These are phyloP conservation scores for Fomitopsis pinicola DNA, from an alignment of 1,284 basidiomycete species.

Conservation along the genomic window DNA sequence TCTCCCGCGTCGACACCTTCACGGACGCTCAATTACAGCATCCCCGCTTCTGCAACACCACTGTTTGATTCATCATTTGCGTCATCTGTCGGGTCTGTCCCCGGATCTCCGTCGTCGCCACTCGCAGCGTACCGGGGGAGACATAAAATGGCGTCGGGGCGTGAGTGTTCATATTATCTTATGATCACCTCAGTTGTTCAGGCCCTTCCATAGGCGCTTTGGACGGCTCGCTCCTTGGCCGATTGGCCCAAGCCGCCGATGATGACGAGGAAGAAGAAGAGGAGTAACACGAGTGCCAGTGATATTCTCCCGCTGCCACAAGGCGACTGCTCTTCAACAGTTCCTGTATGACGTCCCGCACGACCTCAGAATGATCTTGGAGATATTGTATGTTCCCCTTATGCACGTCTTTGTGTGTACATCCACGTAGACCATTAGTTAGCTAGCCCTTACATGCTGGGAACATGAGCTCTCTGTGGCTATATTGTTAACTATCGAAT, in stretches of 20 bases:
- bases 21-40: constrained; percentile 24
- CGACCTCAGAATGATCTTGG: background rate
- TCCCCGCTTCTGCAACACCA: constrained; percentile 12
- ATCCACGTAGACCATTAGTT: background rate
- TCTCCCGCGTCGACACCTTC: constrained; percentile 52
- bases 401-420: background rate
- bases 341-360: background rate
- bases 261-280: constrained; percentile 17
- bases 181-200: background rate
- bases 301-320: too few species aligned
- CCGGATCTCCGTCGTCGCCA: constrained; percentile 16
- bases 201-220: constrained; percentile 13
- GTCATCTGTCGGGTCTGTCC: constrained; percentile 15
- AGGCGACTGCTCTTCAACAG: background rate
- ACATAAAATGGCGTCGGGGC: constrained; percentile 16
- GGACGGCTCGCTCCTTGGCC: constrained; percentile 19
- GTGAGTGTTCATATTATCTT: constrained; percentile 9
- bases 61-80: constrained; percentile 18
- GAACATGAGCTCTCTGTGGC: too few species aligned
- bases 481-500: constrained; percentile 30
- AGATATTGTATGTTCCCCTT: background rate
- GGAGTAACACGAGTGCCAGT: background rate
- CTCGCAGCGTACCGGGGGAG: constrained; percentile 20
- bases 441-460: too few species aligned
- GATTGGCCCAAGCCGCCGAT: constrained; percentile 17